Evolutionary conservation across 352 stramenopile species (phyloP).

Genomic region (Globisporangium yorkense): DNA sequence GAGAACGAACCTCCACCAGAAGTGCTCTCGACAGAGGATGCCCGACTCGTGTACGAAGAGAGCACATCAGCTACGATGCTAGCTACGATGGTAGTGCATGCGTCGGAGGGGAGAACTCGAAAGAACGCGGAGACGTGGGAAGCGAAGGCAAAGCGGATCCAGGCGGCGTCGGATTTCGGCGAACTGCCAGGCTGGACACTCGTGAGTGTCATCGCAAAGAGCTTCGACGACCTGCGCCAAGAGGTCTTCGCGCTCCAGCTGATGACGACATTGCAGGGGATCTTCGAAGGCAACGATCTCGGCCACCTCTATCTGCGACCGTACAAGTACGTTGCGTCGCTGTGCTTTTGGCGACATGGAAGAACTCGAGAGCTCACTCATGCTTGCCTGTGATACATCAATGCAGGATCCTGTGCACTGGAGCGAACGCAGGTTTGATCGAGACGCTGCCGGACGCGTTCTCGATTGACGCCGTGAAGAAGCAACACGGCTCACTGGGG

Average conservation of each 20-base stretch:
- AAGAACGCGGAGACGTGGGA: constrained; percentile 14
- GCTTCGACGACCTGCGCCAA: constrained; percentile 32
- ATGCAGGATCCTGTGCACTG: constrained; percentile 81
- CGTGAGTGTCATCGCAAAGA: constrained; percentile 35
- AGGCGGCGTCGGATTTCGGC: constrained; percentile 15
- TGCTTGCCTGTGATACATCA: neutral
- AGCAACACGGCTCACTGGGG: constrained; percentile 51
- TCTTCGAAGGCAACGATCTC: constrained; percentile 25
- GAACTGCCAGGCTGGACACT: constrained; percentile 25
- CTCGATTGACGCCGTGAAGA: constrained; percentile 91
- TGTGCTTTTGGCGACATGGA: neutral
- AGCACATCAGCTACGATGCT: constrained; percentile 15
- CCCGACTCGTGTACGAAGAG: constrained; percentile 22
- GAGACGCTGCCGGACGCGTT: constrained; percentile 89
- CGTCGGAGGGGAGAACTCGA: neutral
- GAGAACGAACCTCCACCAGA: constrained; percentile 15
- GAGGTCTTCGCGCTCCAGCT: constrained; percentile 35
- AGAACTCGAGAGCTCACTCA: neutral
- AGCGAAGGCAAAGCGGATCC: constrained; percentile 15
- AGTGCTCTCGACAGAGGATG: constrained; percentile 23
- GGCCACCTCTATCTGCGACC: constrained; percentile 25
- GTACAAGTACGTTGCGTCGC: constrained; percentile 14
- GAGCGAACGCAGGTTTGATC: constrained; percentile 86
- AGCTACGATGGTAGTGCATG: neutral
- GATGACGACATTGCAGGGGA: constrained; percentile 21